Evolutionary conservation across 1,139 yeast species (phyloP).

Genomic region (Debaryomycetaceae sp.): DNA sequence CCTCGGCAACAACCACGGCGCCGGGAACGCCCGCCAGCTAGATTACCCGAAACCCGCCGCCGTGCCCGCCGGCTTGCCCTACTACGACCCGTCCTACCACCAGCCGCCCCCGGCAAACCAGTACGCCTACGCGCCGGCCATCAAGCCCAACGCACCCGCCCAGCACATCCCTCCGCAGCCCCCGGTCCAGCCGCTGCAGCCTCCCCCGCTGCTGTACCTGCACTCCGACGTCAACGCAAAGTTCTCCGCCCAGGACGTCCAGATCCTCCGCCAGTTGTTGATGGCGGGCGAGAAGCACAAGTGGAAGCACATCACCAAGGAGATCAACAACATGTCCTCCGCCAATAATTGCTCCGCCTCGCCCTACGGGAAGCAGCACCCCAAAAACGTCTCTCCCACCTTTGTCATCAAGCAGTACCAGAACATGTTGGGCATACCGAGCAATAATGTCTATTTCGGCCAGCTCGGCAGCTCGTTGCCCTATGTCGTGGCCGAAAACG

Average conservation of each 20-base stretch:
- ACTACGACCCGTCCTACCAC: slow-evolving; percentile 5
- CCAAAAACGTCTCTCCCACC: slow-evolving; percentile 33
- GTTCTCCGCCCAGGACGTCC: slow-evolving; percentile 28
- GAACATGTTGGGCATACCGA: slow-evolving; percentile 30
- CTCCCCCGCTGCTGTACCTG: slow-evolving; percentile 5
- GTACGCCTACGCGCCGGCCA: slow-evolving; percentile 4
- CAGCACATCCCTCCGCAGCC: slow-evolving; percentile 3
- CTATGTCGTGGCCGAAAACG: slow-evolving; percentile 26
- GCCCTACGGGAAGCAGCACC: slow-evolving; percentile 5
- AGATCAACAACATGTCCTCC: slow-evolving; percentile 21
- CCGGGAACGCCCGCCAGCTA: not conserved
- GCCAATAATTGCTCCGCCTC: slow-evolving; percentile 4
- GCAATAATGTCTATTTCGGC: slow-evolving; percentile 28
- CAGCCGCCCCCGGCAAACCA: not conserved
- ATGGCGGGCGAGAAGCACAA: slow-evolving; percentile 34
- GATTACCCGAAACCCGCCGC: not conserved
- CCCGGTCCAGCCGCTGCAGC: slow-evolving; percentile 5
- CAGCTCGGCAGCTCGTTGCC: slow-evolving; percentile 31
- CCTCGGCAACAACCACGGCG: not conserved
- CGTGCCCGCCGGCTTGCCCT: slow-evolving; percentile 3
- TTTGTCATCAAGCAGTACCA: slow-evolving; percentile 37
- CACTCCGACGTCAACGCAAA: slow-evolving; percentile 10
- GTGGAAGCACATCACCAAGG: slow-evolving; percentile 38
- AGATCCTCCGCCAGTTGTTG: slow-evolving; percentile 27
- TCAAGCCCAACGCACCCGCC: slow-evolving; percentile 6